Evolutionary conservation across 2,329 filamentous ascomycete genomes (phyloP).

Genomic region (Emmonsiellopsis sp.): DNA sequence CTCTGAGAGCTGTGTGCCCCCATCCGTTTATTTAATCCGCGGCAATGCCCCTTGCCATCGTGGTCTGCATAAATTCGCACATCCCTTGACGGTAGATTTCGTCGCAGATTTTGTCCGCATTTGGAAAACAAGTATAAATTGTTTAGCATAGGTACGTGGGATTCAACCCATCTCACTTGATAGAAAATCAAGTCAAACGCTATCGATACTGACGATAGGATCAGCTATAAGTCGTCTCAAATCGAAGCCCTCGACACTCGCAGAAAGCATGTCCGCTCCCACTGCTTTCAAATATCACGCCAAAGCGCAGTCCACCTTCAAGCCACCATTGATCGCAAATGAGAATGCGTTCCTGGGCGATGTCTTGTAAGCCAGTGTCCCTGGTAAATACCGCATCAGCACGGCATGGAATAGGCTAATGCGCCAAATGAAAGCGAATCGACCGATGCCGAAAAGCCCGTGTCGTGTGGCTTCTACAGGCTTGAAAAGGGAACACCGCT

Average conservation of each 20-base stretch:
- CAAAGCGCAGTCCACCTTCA: constrained; percentile 51
- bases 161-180: too few species aligned
- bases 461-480: constrained; percentile 57
- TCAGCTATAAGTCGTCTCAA: background rate
- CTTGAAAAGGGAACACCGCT: constrained; percentile 59
- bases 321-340: constrained; percentile 57
- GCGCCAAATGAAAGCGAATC: constrained; percentile 35
- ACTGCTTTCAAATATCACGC: constrained; percentile 44
- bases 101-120: too few species aligned
- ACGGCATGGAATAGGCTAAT: too few species aligned
- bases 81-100: too few species aligned
- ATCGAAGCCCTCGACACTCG: background rate
- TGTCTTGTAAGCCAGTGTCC: constrained; percentile 31
- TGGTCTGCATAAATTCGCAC: too few species aligned
- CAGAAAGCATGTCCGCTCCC: constrained; percentile 10
- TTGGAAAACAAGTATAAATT: too few species aligned
- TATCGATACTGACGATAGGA: background rate
- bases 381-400: background rate
- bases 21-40: too few species aligned
- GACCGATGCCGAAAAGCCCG: constrained; percentile 49
- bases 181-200: too few species aligned
- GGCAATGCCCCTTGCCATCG: too few species aligned
- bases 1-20: too few species aligned
- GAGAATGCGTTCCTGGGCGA: constrained; percentile 62
- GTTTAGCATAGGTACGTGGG: too few species aligned